phyloP scores from a whole-genome alignment of 225 moss, liverwort and hornwort species.

The Physcomitrium patens region DNA sequence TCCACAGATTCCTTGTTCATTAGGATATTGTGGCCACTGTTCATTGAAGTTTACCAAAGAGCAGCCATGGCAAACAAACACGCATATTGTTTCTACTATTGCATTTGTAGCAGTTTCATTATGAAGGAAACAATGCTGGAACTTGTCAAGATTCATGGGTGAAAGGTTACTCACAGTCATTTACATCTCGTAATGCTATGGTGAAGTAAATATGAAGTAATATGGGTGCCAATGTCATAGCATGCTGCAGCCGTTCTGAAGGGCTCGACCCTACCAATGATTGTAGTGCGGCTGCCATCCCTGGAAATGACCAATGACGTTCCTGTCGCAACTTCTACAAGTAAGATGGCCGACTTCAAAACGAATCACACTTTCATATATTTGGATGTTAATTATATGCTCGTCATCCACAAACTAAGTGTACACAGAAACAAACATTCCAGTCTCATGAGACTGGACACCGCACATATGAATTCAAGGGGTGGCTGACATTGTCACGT shows the following conservation, averaged over 20 bases:
- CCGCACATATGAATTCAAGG: neutral
- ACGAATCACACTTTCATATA: neutral
- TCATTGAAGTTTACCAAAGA: neutral
- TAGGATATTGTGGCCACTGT: neutral
- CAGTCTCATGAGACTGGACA: too few species aligned
- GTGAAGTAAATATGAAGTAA: constrained; percentile 83
- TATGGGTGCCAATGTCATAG: constrained; percentile 67
- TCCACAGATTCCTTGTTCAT: neutral
- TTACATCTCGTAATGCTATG: constrained; percentile 84
- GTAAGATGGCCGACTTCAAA: constrained; percentile 21
- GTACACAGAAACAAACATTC: neutral
- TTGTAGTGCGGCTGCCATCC: constrained; percentile 90
- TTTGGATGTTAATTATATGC: neutral
- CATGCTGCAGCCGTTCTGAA: constrained; percentile 79
- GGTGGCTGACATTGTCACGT: neutral
- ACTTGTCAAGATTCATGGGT: neutral
- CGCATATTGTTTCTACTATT: neutral
- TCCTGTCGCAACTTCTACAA: constrained; percentile 54
- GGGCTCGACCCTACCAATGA: constrained; percentile 63
- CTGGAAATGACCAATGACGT: constrained; percentile 92
- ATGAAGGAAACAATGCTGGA: neutral
- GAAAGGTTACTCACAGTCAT: constrained; percentile 72
- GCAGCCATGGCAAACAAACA: neutral
- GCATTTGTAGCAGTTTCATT: neutral
- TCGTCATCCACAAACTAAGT: neutral